Conservation (phyloP, 108 stramenopile genomes). For the Skeletonema marinoi region DNA sequence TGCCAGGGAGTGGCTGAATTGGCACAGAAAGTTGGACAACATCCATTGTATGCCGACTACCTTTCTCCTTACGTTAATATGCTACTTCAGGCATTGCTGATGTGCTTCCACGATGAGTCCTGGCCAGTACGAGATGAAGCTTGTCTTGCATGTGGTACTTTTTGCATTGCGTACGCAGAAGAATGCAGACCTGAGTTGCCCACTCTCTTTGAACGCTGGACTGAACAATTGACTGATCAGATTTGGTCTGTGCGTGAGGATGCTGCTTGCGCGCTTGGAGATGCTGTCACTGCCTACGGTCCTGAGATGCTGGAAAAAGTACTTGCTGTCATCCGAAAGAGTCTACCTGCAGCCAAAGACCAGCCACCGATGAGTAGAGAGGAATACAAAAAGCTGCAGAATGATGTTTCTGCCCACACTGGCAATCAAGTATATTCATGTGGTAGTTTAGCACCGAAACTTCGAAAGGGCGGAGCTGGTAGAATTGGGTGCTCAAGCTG, state of each 20-base stretch:
- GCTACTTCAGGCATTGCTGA: slow-evolving; percentile 84
- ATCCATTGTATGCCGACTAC: slow-evolving; percentile 42
- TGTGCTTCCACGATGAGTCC: slow-evolving; percentile 97
- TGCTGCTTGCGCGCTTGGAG: slow-evolving; percentile 92
- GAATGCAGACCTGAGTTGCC: slow-evolving; percentile 84
- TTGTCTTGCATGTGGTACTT: slow-evolving; percentile 92
- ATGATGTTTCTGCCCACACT: slow-evolving; percentile 79
- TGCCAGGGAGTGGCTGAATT: slow-evolving; percentile 96
- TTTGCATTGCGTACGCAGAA: slow-evolving; percentile 85
- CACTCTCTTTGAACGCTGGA: slow-evolving; percentile 90
- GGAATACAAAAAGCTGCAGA: slow-evolving; percentile 83
- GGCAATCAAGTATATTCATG: slow-evolving; percentile 89
- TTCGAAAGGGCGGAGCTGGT: slow-evolving; percentile 86
- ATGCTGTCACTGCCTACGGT: slow-evolving; percentile 83
- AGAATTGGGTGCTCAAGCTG: slow-evolving; percentile 88
- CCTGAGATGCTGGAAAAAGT: slow-evolving; percentile 67
- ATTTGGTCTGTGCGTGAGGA: slow-evolving; percentile 97
- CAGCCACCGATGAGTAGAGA: slow-evolving; percentile 86
- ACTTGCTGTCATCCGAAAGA: slow-evolving; percentile 39
- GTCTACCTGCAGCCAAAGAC: slow-evolving; percentile 70
- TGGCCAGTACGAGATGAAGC: slow-evolving; percentile 99
- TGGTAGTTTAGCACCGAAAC: slow-evolving; percentile 93
- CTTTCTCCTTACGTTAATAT: slow-evolving; percentile 76
- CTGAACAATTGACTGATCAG: slow-evolving; percentile 93
- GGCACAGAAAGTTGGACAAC: slow-evolving; percentile 80